Evolutionary conservation across 2,329 filamentous ascomycete species (phyloP).

Genomic region (Neodidymelliopsis sp.): DNA sequence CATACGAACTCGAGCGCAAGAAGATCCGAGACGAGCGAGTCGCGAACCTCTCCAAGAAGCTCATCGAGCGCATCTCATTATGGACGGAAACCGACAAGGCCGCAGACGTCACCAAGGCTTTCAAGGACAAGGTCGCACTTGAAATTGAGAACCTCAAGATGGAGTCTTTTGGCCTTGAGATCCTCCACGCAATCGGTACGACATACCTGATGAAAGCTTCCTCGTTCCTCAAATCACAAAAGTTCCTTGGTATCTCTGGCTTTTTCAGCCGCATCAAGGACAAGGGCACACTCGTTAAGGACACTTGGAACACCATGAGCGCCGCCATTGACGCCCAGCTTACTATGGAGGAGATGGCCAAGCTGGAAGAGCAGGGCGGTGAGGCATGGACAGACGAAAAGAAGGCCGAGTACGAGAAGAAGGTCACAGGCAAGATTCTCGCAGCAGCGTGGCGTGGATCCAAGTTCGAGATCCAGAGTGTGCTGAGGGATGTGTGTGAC

Average conservation of each 20-base stretch:
- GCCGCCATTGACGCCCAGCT: conserved; percentile 97
- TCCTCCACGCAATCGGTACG: conserved; percentile 90
- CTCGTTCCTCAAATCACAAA: conserved; percentile 90
- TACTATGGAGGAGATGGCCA: conserved; percentile 99
- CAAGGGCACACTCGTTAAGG: conserved; percentile 95
- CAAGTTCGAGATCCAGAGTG: conserved; percentile 98
- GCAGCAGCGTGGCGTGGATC: conserved; percentile 95
- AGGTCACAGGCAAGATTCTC: conserved; percentile 96
- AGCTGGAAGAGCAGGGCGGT: conserved; percentile 90
- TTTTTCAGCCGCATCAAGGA: conserved; percentile 96
- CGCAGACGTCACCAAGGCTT: conserved; percentile 81
- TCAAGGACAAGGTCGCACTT: conserved; percentile 91
- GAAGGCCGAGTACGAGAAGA: conserved; percentile 92
- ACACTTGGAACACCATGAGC: conserved; percentile 97
- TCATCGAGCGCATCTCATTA: conserved; percentile 86
- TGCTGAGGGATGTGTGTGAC: conserved; percentile 93
- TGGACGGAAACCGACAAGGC: conserved; percentile 98
- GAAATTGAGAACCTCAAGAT: conserved; percentile 99
- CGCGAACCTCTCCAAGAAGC: conserved; percentile 80
- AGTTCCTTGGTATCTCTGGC: conserved; percentile 93
- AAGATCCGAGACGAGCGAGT: conserved; percentile 89
- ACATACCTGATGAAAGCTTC: conserved; percentile 90
- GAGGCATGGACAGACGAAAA: conserved; percentile 99
- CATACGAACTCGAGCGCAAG: conserved; percentile 85
- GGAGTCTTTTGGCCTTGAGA: conserved; percentile 97